A percentile compares a stretch with the other conserved stretches of the same genome.
phyloP scores from a whole-genome alignment of 805 yeast species.

The Cyberlindnera maclurae region DNA sequence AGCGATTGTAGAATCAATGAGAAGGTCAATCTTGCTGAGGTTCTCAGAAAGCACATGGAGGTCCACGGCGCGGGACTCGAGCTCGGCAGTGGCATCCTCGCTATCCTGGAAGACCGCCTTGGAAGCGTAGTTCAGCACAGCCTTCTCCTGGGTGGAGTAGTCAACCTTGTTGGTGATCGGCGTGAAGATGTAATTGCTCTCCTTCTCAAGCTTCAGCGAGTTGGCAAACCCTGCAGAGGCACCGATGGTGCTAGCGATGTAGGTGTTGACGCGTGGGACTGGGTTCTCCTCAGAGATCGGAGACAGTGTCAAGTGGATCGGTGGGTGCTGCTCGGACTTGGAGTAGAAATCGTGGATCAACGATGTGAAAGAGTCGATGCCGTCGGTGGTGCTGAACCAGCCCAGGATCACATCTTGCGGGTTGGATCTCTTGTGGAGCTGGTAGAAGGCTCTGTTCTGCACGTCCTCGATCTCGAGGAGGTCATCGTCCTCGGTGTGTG shows the following conservation, averaged over 20 bases:
- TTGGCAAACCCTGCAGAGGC: constrained; percentile 33
- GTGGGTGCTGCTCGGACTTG: constrained; percentile 63
- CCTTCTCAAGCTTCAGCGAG: constrained; percentile 32
- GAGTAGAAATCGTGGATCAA: constrained; percentile 79
- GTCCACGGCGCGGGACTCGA: constrained; percentile 31
- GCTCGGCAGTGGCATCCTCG: constrained; percentile 20
- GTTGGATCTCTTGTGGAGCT: constrained; percentile 66
- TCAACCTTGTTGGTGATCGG: constrained; percentile 65
- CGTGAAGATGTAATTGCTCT: constrained; percentile 53
- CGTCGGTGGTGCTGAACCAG: constrained; percentile 66
- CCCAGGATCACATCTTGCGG: constrained; percentile 77
- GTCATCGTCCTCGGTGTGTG: constrained; percentile 69
- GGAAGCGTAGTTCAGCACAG: constrained; percentile 44
- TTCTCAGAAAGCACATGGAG: constrained; percentile 40
- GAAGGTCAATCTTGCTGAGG: constrained; percentile 36
- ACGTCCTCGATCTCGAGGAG: constrained; percentile 73
- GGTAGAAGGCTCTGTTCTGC: constrained; percentile 62
- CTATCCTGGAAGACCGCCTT: constrained; percentile 27
- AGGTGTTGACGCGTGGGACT: constrained; percentile 57
- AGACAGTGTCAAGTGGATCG: constrained; percentile 70
- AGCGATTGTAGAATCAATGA: constrained; percentile 42
- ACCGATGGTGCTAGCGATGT: constrained; percentile 72
- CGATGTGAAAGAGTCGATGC: constrained; percentile 65
- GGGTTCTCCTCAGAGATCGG: constrained; percentile 30
- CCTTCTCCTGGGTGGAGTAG: constrained; percentile 51